Conservation (phyloP, 148 eudicot genomes). For the Chenopodium formosanum region DNA sequence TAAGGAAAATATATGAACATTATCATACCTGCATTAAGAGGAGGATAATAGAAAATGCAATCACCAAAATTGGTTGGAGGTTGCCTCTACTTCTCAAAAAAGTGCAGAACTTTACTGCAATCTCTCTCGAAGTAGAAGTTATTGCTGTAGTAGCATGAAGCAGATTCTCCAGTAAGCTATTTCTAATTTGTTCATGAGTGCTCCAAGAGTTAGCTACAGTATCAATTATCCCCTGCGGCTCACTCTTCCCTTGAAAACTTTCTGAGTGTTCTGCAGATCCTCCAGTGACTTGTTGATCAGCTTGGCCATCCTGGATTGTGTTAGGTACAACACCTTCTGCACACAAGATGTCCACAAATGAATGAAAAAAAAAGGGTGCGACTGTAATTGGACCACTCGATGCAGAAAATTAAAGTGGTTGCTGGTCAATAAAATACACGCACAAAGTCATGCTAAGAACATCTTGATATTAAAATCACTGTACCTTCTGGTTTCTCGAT, state of each 20-base stretch:
- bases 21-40: conserved; percentile 37
- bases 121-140: conserved; percentile 40
- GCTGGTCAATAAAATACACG: background rate
- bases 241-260: conserved; percentile 26
- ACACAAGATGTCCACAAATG: conserved; percentile 6
- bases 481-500: conserved; percentile 62
- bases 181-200: conserved; percentile 30
- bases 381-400: background rate
- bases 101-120: conserved; percentile 26
- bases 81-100: conserved; percentile 29
- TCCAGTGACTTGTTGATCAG: conserved; percentile 28
- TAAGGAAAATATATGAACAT: background rate
- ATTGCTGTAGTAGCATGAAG: conserved; percentile 31
- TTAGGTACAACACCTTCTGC: conserved; percentile 30
- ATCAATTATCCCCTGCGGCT: conserved; percentile 22
- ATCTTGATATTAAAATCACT: conserved; percentile 2
- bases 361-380: background rate
- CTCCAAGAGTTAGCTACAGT: conserved; percentile 25
- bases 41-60: conserved; percentile 31
- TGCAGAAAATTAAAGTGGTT: background rate
- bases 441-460: background rate
- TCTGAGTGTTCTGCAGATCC: conserved; percentile 31
- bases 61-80: conserved; percentile 28
- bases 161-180: conserved; percentile 24
- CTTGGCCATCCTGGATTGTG: conserved; percentile 33